phyloP scores from a whole-genome alignment of 768 basidiomycete genomes.

The Pleurotus platypus region DNA sequence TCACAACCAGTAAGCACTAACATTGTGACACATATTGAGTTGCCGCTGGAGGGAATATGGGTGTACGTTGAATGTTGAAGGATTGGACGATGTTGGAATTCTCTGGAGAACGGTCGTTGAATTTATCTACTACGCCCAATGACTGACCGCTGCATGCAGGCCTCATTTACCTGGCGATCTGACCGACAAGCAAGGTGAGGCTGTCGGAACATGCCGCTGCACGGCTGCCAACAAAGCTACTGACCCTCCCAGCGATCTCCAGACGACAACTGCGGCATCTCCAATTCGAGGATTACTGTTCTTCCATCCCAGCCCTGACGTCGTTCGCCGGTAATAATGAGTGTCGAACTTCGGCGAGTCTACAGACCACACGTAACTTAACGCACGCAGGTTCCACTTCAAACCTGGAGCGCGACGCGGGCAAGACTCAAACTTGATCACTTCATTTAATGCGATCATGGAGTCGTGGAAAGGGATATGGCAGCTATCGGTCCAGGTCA shows the following conservation, averaged over 20 bases:
- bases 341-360: background rate
- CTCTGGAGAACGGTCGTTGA: background rate
- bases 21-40: slow-evolving; percentile 69
- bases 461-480: background rate
- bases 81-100: background rate
- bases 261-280: slow-evolving; percentile 9
- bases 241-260: background rate
- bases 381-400: background rate
- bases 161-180: slow-evolving; percentile 36
- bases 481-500: too few species aligned
- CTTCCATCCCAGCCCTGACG: background rate
- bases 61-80: background rate
- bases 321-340: too few species aligned
- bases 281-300: background rate
- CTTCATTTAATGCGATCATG: background rate
- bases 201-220: slow-evolving; percentile 33
- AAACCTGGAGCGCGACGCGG: background rate
- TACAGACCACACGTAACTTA: background rate
- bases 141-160: slow-evolving; percentile 25
- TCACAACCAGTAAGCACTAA: slow-evolving; percentile 28
- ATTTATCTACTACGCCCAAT: slow-evolving; percentile 14
- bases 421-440: background rate
- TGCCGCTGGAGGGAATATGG: slow-evolving; percentile 9
- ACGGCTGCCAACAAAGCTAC: slow-evolving; percentile 14
- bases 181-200: slow-evolving; percentile 32